Conservation (phyloP, 257 asterid genomes). For the Capsicum rhomboideum region DNA sequence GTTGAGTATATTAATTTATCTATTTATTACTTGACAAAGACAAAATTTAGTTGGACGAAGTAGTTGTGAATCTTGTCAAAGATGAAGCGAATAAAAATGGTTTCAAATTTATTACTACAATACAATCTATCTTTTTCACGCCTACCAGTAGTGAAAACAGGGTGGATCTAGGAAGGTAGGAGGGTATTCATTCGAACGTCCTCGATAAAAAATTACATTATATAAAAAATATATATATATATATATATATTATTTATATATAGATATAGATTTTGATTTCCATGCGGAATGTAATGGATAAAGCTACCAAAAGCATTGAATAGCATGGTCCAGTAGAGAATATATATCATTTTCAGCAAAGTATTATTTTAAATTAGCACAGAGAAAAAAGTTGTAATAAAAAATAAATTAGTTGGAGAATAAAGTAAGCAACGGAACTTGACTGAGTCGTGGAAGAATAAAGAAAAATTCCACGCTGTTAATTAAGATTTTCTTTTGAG, state of each 20-base stretch:
- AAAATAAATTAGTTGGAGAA: not conserved
- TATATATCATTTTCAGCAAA: not conserved
- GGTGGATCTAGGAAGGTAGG: too few relatives aligned
- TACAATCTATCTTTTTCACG: too few relatives aligned
- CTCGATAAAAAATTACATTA: too few relatives aligned
- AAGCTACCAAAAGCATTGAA: not conserved
- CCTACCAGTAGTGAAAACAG: too few relatives aligned
- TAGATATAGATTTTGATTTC: too few relatives aligned
- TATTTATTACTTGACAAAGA: not conserved
- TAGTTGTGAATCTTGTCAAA: not conserved
- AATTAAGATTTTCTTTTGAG: not conserved
- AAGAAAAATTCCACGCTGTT: not conserved
- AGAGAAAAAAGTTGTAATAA: not conserved
- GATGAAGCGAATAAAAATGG: not conserved
- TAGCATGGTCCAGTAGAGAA: not conserved
- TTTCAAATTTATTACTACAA: not conserved
- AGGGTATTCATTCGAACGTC: too few relatives aligned
- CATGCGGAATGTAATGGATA: too few relatives aligned
- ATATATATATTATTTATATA: too few relatives aligned
- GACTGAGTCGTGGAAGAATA: not conserved
- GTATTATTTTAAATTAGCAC: not conserved
- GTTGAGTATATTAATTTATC: not conserved
- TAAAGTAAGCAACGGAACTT: not conserved
- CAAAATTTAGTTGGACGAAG: not conserved
- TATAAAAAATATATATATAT: too few relatives aligned